A percentile compares a stretch with the other conserved stretches of the same genome.
phyloP scores from a whole-genome alignment of 1,284 basidiomycete species.

The Gymnopus androsaceus region DNA sequence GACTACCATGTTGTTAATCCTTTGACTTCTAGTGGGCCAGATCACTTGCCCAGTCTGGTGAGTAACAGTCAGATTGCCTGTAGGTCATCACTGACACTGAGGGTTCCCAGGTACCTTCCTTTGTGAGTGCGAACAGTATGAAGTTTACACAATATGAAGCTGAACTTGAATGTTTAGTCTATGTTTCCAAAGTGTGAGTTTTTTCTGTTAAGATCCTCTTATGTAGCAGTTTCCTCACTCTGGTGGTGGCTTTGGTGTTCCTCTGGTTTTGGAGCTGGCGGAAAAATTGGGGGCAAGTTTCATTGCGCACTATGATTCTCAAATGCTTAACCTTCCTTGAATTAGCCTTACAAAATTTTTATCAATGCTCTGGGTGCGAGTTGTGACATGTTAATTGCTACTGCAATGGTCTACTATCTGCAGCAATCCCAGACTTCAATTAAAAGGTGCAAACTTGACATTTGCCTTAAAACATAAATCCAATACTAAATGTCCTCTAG shows the following conservation, averaged over 20 bases:
- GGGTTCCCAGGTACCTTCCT: conserved; percentile 5
- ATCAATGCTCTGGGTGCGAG: conserved; percentile 11
- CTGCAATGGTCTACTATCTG: conserved; percentile 10
- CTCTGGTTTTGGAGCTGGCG: not conserved
- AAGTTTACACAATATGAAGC: too few relatives aligned
- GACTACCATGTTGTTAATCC: not conserved
- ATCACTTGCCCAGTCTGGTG: conserved; percentile 9
- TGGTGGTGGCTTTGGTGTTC: not conserved
- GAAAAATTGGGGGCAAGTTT: conserved; percentile 2
- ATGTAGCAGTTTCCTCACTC: not conserved
- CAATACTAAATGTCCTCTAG: not conserved
- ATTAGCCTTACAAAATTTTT: conserved; percentile 4
- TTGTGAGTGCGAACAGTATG: not conserved
- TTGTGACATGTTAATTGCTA: conserved; percentile 9
- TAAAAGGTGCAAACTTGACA: conserved; percentile 1
- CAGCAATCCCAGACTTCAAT: conserved; percentile 9
- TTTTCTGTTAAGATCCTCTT: not conserved
- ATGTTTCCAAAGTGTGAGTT: conserved; percentile 9
- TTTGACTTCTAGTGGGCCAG: not conserved
- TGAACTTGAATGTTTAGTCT: not conserved
- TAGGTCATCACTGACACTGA: not conserved
- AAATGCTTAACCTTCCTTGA: not conserved
- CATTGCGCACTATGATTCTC: not conserved
- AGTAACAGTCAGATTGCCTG: not conserved
- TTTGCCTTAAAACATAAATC: not conserved